Base-by-base conservation (phyloP, 495 filamentous ascomycete genomes). In the Neurospora sp. region DNA sequence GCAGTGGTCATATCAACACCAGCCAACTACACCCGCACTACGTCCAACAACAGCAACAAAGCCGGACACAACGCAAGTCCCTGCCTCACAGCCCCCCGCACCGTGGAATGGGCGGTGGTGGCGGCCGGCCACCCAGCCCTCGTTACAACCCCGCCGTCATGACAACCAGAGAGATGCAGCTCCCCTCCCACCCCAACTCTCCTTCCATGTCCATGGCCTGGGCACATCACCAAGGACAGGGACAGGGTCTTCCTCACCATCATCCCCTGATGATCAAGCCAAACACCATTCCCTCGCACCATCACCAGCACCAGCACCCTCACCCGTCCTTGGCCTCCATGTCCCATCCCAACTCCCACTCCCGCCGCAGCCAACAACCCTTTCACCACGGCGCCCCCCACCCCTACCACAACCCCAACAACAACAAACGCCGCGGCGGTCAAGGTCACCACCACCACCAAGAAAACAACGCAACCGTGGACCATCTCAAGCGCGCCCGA, bases 401-500 rank as follows among this genome's bases (percentile, higher is more conserved):
- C 53, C 53, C 53, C 3, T 66, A 66, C 27, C 53, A 61, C 2
- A 20, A 22, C 27, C 27, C 27, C 46, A 20, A 14, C 44, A 22
- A 11, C 41, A 48, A 9, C 9, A 61, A 35, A 2, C 53, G 53
- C 7, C 53, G 53, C 48, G 11, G 4, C 46, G 11, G 4, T 22
- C 46, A 53, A 53, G 46, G 46, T 14, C 48, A 27, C 22, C 48
- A 18, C 27, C 27, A 27, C 27, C 27, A 27, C 41, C 40, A 46
- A 20, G 48, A 3, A 1, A 6, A 22, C 20, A 6, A 22, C 11
- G 48, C 22, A 14, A 59, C 48, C 5, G 27, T 31, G 27, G 70
- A 53, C 1, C 22, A 40, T 7, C 40, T 44, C 38, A 42, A 66
- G 40, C 39, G 73, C 27, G 73, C 74, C 12, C 72, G 76, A 14